These are phyloP conservation scores for Onygenales sp. DNA, from an alignment of 2,329 filamentous ascomycete genomes.

Conservation along the genomic window DNA sequence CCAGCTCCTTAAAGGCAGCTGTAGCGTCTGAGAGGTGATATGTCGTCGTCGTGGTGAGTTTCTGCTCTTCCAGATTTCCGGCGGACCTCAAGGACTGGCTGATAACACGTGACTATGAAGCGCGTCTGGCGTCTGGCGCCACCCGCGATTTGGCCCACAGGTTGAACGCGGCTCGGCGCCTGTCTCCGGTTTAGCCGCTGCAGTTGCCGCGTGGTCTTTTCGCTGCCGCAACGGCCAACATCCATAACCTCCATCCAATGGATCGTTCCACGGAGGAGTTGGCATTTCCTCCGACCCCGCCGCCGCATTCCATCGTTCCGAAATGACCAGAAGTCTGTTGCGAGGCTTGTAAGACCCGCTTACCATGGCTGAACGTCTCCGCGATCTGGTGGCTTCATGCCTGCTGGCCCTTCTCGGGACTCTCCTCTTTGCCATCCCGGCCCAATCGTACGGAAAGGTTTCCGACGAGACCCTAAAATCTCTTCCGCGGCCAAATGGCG, in stretches of 20 bases:
- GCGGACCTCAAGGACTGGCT: too few species aligned
- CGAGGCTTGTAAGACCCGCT: not conserved
- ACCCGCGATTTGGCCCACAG: too few species aligned
- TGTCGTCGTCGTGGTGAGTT: too few species aligned
- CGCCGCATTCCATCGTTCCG: not conserved
- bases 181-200: not conserved
- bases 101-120: not conserved
- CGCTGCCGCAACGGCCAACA: too few species aligned
- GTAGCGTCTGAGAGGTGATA: too few species aligned
- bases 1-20: too few species aligned
- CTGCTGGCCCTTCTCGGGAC: conserved; percentile 15
- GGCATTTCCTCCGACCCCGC: too few species aligned
- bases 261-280: not conserved
- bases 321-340: not conserved
- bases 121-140: not conserved
- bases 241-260: not conserved
- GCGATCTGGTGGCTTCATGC: not conserved
- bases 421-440: conserved; percentile 17
- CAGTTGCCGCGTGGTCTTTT: not conserved
- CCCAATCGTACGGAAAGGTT: conserved; percentile 48
- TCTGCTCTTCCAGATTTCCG: too few species aligned
- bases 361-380: not conserved
- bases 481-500: conserved; percentile 61
- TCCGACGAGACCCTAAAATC: conserved; percentile 64
- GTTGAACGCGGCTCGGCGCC: not conserved